These are phyloP conservation scores for Flaveria robusta DNA, from an alignment of 129 eudicot genomes.

Conservation along the genomic window DNA sequence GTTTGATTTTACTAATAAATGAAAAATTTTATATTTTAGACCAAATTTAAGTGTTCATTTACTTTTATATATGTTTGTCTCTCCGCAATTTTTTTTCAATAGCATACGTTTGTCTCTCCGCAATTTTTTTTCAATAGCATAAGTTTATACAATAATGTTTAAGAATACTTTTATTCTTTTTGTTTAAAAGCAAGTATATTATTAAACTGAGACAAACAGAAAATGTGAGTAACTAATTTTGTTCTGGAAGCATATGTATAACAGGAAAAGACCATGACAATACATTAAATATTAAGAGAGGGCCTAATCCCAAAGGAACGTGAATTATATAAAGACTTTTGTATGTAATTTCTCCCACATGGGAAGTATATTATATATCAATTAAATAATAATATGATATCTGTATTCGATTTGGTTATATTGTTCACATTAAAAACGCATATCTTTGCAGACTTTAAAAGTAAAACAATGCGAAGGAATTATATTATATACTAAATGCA, in stretches of 20 bases:
- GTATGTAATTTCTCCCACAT: not conserved
- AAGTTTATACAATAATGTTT: not conserved
- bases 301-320: conserved; percentile 12
- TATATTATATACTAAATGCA: too few species aligned
- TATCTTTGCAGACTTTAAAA: not conserved
- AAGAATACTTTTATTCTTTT: not conserved
- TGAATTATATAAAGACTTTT: conserved; percentile 10
- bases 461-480: not conserved
- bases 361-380: not conserved
- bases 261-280: not conserved
- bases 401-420: not conserved
- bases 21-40: too few species aligned
- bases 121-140: not conserved
- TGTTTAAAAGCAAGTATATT: not conserved
- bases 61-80: too few species aligned
- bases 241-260: not conserved
- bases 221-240: not conserved
- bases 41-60: too few species aligned
- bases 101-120: not conserved
- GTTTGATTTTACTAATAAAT: too few species aligned
- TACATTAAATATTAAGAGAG: conserved; percentile 9
- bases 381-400: not conserved
- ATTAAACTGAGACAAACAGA: conserved; percentile 15
- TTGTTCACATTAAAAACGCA: not conserved
- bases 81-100: not conserved